Conservation (phyloP, 2,329 filamentous ascomycete species). For the Nannizziopsis arthrosporioides region DNA sequence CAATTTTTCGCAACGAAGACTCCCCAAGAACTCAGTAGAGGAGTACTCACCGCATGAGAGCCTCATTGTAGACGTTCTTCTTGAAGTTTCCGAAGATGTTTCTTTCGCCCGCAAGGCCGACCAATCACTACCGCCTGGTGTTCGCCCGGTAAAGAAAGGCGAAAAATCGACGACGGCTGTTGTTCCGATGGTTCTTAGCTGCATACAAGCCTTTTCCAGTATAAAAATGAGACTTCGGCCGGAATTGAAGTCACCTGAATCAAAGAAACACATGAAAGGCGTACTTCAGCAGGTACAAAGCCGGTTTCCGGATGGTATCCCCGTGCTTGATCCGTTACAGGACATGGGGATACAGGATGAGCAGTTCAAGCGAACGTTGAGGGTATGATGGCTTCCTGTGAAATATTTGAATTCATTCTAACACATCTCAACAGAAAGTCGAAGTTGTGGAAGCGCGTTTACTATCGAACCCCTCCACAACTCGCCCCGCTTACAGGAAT, state of each 20-base stretch:
- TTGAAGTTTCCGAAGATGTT: conserved; percentile 48
- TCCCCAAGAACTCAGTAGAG: conserved; percentile 53
- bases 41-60: conserved; percentile 63
- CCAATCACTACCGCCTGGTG: conserved; percentile 53
- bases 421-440: conserved; percentile 57
- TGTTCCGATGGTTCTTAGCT: conserved; percentile 75
- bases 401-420: conserved; percentile 13
- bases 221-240: conserved; percentile 72
- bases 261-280: conserved; percentile 57
- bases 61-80: conserved; percentile 69
- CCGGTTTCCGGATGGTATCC: conserved; percentile 84
- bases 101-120: conserved; percentile 45
- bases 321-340: conserved; percentile 82
- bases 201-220: conserved; percentile 72
- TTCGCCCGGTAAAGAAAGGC: conserved; percentile 49
- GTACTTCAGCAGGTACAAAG: conserved; percentile 65
- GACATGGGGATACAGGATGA: conserved; percentile 93
- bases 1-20: conserved; percentile 55
- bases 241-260: conserved; percentile 56
- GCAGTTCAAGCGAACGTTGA: conserved; percentile 78
- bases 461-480: conserved; percentile 83
- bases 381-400: conserved; percentile 33
- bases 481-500: conserved; percentile 66
- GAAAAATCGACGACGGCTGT: conserved; percentile 64
- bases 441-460: conserved; percentile 89